Conservation (phyloP, 768 basidiomycete genomes). For the Lactifluus piperatus region DNA sequence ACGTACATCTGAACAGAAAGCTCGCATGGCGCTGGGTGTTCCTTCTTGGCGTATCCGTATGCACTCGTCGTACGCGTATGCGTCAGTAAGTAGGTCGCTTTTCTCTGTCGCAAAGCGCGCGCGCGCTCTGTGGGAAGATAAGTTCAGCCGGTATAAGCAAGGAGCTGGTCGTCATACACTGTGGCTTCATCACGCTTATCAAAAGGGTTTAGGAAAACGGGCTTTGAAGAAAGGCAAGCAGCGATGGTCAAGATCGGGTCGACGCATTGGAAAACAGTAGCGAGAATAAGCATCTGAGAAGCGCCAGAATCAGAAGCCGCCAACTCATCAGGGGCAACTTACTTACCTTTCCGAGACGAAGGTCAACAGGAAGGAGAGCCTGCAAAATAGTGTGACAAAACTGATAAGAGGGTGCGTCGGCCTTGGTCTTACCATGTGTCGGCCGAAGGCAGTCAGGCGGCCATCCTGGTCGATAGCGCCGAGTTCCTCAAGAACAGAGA, state of each 20-base stretch:
- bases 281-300: constrained; percentile 79
- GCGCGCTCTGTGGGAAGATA: constrained; percentile 46
- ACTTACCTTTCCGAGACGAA: constrained; percentile 73
- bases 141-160: background rate
- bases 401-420: background rate
- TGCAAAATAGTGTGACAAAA: constrained; percentile 26
- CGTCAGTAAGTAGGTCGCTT: constrained; percentile 77
- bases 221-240: constrained; percentile 79
- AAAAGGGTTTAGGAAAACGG: constrained; percentile 72
- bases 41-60: constrained; percentile 41
- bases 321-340: background rate
- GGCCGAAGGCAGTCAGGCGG: constrained; percentile 71
- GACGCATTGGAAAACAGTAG: constrained; percentile 73
- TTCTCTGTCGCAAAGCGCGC: constrained; percentile 57
- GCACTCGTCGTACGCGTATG: constrained; percentile 64
- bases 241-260: constrained; percentile 75
- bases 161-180: constrained; percentile 33
- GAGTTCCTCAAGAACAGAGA: constrained; percentile 61
- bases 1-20: constrained; percentile 66
- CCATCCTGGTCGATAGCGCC: constrained; percentile 64
- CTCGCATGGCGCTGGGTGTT: constrained; percentile 35
- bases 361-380: constrained; percentile 82
- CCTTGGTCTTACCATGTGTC: constrained; percentile 50
- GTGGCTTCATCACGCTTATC: constrained; percentile 78
- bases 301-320: background rate